These are phyloP conservation scores for Phytophthora chlamydospora DNA, from an alignment of 352 stramenopile genomes.

Conservation along the genomic window DNA sequence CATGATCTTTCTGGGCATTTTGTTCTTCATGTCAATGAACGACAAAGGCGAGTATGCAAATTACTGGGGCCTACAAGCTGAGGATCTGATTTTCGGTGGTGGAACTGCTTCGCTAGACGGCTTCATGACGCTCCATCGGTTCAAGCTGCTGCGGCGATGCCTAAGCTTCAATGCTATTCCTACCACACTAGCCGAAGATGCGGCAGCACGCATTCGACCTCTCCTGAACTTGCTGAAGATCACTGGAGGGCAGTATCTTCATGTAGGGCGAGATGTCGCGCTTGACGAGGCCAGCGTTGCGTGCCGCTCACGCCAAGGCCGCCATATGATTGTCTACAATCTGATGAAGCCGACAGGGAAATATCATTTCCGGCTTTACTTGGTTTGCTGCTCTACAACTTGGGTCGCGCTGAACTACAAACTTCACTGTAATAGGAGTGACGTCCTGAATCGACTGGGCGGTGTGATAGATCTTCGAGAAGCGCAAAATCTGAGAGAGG, in stretches of 20 bases:
- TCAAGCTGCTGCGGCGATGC: no score
- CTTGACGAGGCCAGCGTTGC: not conserved
- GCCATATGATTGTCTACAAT: not conserved
- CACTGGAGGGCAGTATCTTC: not conserved
- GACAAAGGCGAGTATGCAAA: constrained; percentile 6
- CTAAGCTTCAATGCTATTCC: no score
- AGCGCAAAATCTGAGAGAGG: not conserved
- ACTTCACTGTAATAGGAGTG: constrained; percentile 8
- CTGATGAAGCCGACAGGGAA: constrained; percentile 4
- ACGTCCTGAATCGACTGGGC: not conserved
- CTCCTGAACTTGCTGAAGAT: not conserved
- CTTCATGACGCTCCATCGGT: no score
- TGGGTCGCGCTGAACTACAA: constrained; percentile 9
- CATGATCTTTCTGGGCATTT: constrained; percentile 10
- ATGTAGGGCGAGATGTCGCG: not conserved
- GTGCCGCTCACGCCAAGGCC: not conserved
- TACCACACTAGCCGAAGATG: not conserved
- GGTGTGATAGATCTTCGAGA: constrained; percentile 1
- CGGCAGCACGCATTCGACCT: not conserved
- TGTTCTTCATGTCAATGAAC: constrained; percentile 6
- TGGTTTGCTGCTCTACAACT: constrained; percentile 5
- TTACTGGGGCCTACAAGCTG: constrained; percentile 1
- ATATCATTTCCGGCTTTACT: constrained; percentile 6
- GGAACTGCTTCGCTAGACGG: no score
- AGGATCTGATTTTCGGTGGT: not conserved